Evolutionary conservation across 352 stramenopile species (phyloP).

Genomic region (Pythium scleroteichum): DNA sequence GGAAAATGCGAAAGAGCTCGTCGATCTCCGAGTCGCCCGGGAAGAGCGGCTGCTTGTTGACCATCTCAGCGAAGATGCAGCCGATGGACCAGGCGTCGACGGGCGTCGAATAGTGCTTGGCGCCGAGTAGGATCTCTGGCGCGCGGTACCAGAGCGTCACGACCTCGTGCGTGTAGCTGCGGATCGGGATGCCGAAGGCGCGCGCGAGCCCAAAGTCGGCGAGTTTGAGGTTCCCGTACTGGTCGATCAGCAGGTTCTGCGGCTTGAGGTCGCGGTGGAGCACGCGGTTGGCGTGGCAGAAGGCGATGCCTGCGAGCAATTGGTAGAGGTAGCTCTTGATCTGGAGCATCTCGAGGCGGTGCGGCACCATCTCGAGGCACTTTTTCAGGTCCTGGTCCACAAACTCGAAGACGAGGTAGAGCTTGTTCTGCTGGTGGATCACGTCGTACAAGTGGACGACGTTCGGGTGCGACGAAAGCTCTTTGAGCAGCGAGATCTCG

Average conservation of each 20-base stretch:
- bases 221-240: conserved; percentile 89
- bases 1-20: conserved; percentile 99
- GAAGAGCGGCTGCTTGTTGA: conserved; percentile 89
- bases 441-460: conserved; percentile 89
- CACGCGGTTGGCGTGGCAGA: conserved; percentile 95
- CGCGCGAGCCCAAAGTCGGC: conserved; percentile 93
- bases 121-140: conserved; percentile 93
- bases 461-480: conserved; percentile 95
- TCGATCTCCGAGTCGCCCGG: conserved; percentile 98
- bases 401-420: conserved; percentile 89
- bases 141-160: conserved; percentile 96
- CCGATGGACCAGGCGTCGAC: conserved; percentile 94
- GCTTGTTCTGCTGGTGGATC: conserved; percentile 84
- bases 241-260: conserved; percentile 94
- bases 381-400: conserved; percentile 88
- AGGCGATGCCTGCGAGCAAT: conserved; percentile 84
- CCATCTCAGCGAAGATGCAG: conserved; percentile 95
- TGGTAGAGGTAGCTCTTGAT: conserved; percentile 89
- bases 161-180: conserved; percentile 94
- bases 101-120: conserved; percentile 92
- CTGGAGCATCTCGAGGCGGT: conserved; percentile 79
- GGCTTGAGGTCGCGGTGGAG: conserved; percentile 98
- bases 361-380: conserved; percentile 91
- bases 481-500: conserved; percentile 98
- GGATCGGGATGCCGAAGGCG: conserved; percentile 84